phyloP scores from a whole-genome alignment of 176 grass and related monocot species.

The Dendrocalamus sinicus region DNA sequence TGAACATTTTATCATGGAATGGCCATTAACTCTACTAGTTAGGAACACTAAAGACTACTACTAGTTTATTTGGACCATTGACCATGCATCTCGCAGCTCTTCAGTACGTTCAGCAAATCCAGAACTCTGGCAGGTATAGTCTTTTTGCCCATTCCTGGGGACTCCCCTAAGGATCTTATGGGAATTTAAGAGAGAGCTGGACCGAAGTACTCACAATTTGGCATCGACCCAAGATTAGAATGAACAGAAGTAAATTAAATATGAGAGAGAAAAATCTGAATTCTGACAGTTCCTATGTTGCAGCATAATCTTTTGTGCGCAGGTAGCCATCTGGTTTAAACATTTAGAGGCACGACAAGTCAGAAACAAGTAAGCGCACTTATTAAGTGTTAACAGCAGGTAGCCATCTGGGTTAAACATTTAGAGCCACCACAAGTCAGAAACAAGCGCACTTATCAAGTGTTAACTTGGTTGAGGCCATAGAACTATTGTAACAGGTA shows the following conservation, averaged over 20 bases:
- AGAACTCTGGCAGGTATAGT: neutral
- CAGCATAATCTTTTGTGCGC: neutral
- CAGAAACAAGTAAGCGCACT: no score
- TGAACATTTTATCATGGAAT: neutral
- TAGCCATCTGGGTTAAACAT: no score
- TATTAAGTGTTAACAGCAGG: no score
- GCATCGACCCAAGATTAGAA: neutral
- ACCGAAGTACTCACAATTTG: no score
- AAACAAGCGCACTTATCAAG: no score
- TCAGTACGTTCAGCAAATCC: neutral
- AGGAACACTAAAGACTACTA: neutral
- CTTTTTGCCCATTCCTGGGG: conserved; percentile 10
- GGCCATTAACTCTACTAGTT: neutral
- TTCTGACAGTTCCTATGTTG: neutral
- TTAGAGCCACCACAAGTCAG: no score
- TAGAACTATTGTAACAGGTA: no score
- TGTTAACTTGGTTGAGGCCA: no score
- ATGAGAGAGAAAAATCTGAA: neutral
- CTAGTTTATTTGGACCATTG: neutral
- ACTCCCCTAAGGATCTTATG: neutral
- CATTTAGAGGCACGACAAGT: no score
- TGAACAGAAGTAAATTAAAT: neutral
- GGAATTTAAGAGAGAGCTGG: neutral
- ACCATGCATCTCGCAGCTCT: neutral
- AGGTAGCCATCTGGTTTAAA: no score